A percentile compares a stretch with the other conserved stretches of the same genome.
phyloP scores from a whole-genome alignment of 2,329 filamentous ascomycete species.

The Amauroascus niger region DNA sequence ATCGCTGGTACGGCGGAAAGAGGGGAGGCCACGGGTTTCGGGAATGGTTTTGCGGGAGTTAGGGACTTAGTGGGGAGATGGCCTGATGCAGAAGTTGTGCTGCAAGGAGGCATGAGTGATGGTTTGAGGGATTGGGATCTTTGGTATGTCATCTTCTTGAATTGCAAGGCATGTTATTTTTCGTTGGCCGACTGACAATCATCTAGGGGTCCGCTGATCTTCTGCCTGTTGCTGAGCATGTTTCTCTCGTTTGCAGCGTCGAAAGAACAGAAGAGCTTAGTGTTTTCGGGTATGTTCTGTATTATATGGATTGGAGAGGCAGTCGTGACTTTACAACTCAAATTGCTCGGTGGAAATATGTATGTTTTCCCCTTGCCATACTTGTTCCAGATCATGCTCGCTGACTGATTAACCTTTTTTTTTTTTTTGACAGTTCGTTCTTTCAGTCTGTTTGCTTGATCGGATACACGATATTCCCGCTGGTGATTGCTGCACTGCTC shows the following conservation, averaged over 20 bases:
- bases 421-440: conserved; percentile 59
- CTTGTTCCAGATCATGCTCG: conserved; percentile 7
- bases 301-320: conserved; percentile 96
- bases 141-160: conserved; percentile 45
- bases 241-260: conserved; percentile 75
- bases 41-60: conserved; percentile 38
- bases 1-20: conserved; percentile 48
- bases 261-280: conserved; percentile 69
- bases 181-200: neutral
- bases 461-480: conserved; percentile 92
- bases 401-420: conserved; percentile 1
- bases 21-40: conserved; percentile 40
- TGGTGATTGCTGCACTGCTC: conserved; percentile 84
- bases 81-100: conserved; percentile 57
- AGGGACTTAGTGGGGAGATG: conserved; percentile 52
- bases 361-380: conserved; percentile 44
- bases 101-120: conserved; percentile 69
- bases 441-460: conserved; percentile 97
- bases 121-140: conserved; percentile 94
- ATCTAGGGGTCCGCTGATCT: conserved; percentile 77
- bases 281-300: conserved; percentile 94
- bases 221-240: conserved; percentile 79
- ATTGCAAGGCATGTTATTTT: neutral
- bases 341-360: conserved; percentile 93
- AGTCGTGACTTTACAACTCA: conserved; percentile 95